Evolutionary conservation across 2,329 filamentous ascomycete genomes (phyloP).

Genomic region (Pseudopithomyces chartarum): DNA sequence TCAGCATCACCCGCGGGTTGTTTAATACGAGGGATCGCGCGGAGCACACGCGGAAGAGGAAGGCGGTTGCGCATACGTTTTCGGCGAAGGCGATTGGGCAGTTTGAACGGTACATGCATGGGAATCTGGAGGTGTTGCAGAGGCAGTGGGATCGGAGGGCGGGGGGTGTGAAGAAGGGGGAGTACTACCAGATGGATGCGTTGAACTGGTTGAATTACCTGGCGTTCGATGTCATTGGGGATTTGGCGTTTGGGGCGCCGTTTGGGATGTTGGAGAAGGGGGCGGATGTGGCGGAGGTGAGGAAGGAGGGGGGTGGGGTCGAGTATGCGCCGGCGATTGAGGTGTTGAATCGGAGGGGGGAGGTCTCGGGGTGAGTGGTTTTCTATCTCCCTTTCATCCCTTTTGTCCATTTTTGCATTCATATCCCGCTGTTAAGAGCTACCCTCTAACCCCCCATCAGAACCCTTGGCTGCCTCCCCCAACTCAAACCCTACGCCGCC

Average conservation of each 20-base stretch:
- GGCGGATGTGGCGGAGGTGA: constrained; percentile 76
- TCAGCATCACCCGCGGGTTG: constrained; percentile 81
- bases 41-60: constrained; percentile 87
- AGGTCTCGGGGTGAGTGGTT: constrained; percentile 69
- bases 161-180: constrained; percentile 46
- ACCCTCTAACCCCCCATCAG: constrained; percentile 27
- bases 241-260: constrained; percentile 73
- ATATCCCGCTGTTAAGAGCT: not conserved
- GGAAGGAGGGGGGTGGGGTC: constrained; percentile 63
- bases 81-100: constrained; percentile 78
- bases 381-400: not conserved
- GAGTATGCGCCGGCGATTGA: constrained; percentile 79
- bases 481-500: constrained; percentile 77
- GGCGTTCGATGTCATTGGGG: constrained; percentile 59
- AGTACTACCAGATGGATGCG: constrained; percentile 69
- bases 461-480: constrained; percentile 74
- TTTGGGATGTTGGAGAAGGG: constrained; percentile 84
- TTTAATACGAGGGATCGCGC: constrained; percentile 86
- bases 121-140: constrained; percentile 76
- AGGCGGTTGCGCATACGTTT: constrained; percentile 87
- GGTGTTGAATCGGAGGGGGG: constrained; percentile 84
- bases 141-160: constrained; percentile 72
- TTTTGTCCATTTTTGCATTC: not conserved
- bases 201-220: constrained; percentile 81
- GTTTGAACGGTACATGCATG: constrained; percentile 87